Percentiles rank a stretch among this genome's conserved stretches.
Evolutionary conservation across 2,329 filamentous ascomycete genomes (phyloP).

Genomic region (Zymoseptoria passerinii): DNA sequence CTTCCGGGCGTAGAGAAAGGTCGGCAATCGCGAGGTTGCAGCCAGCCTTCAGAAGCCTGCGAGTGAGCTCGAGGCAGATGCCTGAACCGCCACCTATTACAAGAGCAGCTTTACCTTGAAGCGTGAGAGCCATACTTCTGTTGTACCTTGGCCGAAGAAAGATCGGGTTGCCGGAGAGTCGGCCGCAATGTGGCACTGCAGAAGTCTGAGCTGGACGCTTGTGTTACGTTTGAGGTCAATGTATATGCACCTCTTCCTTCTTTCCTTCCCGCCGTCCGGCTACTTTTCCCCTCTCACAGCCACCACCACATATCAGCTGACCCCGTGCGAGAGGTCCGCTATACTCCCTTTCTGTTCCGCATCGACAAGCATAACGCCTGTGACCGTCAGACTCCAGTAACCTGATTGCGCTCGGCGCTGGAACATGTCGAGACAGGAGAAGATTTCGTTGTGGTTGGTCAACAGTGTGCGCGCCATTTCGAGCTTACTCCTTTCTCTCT

Average conservation of each 20-base stretch:
- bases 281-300: background rate
- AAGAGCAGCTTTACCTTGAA: constrained; percentile 18
- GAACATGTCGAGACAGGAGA: constrained; percentile 35
- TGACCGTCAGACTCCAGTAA: no score
- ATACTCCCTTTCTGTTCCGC: no score
- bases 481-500: no score
- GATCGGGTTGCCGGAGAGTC: background rate
- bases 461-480: constrained; percentile 30
- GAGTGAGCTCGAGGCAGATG: constrained; percentile 14
- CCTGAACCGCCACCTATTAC: constrained; percentile 23
- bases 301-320: background rate
- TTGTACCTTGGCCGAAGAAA: background rate
- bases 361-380: no score
- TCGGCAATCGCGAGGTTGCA: constrained; percentile 40
- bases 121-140: constrained; percentile 5
- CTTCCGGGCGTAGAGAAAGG: constrained; percentile 37
- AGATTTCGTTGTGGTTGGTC: constrained; percentile 33
- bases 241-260: background rate
- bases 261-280: background rate
- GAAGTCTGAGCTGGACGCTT: background rate
- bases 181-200: background rate
- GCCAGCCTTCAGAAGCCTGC: constrained; percentile 29
- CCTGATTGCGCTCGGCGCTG: constrained; percentile 36
- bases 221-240: background rate
- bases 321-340: no score